phyloP scores from a whole-genome alignment of 345 rosid species.

The Syzygium jambos region DNA sequence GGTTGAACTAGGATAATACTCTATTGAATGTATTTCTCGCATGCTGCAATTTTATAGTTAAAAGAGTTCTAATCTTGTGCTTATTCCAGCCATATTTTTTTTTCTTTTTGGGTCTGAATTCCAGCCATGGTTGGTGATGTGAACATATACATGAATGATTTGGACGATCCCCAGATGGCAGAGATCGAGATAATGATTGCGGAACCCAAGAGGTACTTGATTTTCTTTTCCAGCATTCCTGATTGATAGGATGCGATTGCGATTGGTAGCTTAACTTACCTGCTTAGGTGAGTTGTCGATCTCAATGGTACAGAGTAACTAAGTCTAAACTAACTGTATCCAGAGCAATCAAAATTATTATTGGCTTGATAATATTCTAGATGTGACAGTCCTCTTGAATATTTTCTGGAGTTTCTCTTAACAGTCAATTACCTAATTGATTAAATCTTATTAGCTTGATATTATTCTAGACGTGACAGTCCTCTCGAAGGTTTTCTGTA shows the following conservation, averaged over 20 bases:
- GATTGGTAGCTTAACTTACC: background rate
- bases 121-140: slow-evolving; percentile 94
- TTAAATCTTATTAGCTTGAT: background rate
- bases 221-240: background rate
- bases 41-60: background rate
- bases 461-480: background rate
- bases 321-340: background rate
- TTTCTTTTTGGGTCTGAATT: background rate
- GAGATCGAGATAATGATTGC: slow-evolving; percentile 96
- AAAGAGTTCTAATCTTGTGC: background rate
- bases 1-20: background rate
- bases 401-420: background rate
- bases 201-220: slow-evolving; percentile 58
- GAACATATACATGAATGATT: slow-evolving; percentile 87
- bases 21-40: background rate
- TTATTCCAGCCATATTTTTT: slow-evolving; percentile 34
- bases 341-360: background rate
- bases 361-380: background rate
- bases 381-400: background rate
- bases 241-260: background rate
- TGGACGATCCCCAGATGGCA: slow-evolving; percentile 68
- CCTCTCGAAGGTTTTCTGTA: background rate
- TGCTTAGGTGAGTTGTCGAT: background rate
- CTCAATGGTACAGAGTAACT: background rate
- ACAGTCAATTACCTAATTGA: background rate